Evolutionary conservation across 1,139 yeast genomes (phyloP), one percentile per base, ranked within the genome.

Genomic region (Suhomyces bribrorum): DNA sequence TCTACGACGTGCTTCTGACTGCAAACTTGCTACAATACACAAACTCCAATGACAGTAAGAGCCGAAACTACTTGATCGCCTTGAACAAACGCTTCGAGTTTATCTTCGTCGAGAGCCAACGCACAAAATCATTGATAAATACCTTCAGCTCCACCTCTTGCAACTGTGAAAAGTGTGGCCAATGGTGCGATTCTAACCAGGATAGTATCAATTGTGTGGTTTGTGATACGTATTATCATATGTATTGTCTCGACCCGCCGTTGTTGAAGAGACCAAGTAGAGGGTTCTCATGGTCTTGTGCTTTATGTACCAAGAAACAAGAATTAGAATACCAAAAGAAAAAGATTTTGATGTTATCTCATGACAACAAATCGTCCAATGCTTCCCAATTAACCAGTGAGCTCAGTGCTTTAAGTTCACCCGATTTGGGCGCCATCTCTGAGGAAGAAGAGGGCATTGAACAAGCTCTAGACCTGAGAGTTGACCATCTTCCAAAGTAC

Each of bases 271-370:
- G 86, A 52, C 97, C 96, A 0, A 82, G 88, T 33, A 66, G 95
- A 41, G 96, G 96, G 1, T 86, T 88, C 56, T 86, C 89, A 5
- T 90, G 97, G 97, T 76, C 89, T n/a, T 90, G 97, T 69, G 92
- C 88, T 16, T 59, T 69, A 3, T 89, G 97, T 62, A 74, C 86
- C 14, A 77, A 76, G 49, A 69, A 57, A 28, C 60, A 65, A 32
- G 77, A 69, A 43, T 57, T 66, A 29, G 72, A 67, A 42, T 48
- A 69, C 40, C 62, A 52, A 35, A 57, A 59, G 37, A 64, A 61
- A 40, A 58, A 69, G 40, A 61, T 64, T 40, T 45, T 71, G 37
- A 72, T 72, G 77, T 58, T 72, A 31, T 64, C 73, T 8, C 66
- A 66, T 40, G 76, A 71, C 43, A 71, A 71, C 45, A 68, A 70